phyloP scores from a whole-genome alignment of 495 filamentous ascomycete genomes.

The Xylaria longipes region DNA sequence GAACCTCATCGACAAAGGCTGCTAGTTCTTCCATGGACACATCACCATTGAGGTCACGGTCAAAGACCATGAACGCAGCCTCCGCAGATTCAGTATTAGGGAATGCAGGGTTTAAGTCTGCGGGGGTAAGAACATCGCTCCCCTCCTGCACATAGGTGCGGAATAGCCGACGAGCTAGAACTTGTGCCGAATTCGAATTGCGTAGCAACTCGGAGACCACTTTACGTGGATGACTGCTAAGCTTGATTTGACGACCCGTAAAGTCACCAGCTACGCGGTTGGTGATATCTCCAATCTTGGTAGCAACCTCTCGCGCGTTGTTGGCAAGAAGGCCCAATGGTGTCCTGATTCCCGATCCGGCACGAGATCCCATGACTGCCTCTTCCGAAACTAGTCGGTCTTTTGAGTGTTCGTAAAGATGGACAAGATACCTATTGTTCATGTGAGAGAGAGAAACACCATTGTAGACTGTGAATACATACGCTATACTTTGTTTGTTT shows the following conservation, averaged over 20 bases:
- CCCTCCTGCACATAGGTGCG: slow-evolving; percentile 82
- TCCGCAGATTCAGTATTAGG: slow-evolving; percentile 87
- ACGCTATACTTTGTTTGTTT: slow-evolving; percentile 85
- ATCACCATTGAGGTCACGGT: slow-evolving; percentile 96
- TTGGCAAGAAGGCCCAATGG: slow-evolving; percentile 73
- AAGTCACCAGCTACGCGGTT: slow-evolving; percentile 95
- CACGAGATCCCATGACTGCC: slow-evolving; percentile 56
- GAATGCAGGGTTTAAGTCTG: slow-evolving; percentile 82
- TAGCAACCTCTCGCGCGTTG: slow-evolving; percentile 74
- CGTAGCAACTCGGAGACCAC: slow-evolving; percentile 79
- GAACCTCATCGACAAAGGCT: slow-evolving; percentile 91
- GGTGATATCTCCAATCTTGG: slow-evolving; percentile 84
- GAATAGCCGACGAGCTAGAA: slow-evolving; percentile 90
- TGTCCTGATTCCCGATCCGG: slow-evolving; percentile 67
- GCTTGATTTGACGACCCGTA: slow-evolving; percentile 76
- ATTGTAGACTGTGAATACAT: slow-evolving; percentile 33
- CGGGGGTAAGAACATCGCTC: slow-evolving; percentile 74
- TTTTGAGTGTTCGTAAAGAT: slow-evolving; percentile 84
- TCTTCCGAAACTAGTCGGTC: slow-evolving; percentile 73
- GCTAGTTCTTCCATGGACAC: slow-evolving; percentile 97
- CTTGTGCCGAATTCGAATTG: slow-evolving; percentile 76
- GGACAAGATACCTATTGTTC: slow-evolving; percentile 64
- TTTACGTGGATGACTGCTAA: slow-evolving; percentile 82
- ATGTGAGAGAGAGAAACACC: slow-evolving; percentile 14
- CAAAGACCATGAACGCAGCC: slow-evolving; percentile 90